Evolutionary conservation across 768 basidiomycete species (phyloP), one percentile per base, ranked within the genome.

Genomic region (Scleroderma bovista): DNA sequence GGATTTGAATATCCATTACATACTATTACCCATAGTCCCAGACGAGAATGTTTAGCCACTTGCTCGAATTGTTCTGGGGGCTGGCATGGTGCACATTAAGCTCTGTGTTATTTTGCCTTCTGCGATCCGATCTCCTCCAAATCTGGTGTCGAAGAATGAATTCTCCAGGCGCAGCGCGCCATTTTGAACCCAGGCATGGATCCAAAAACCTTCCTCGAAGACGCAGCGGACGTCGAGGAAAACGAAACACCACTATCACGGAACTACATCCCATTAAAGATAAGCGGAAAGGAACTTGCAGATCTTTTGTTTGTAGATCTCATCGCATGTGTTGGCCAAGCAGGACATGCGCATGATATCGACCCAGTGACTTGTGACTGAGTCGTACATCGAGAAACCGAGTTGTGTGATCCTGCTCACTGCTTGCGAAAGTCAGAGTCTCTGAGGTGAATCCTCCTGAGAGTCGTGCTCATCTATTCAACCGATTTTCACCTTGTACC

Each of bases 171-270:
- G 0, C 85, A 86, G 54, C 66, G 69, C 1, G 85, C 84, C 1
- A 80, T 87, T 22, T 69, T 87, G 6, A 84, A 84, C 48, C 85
- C 85, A 0, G n/a, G n/a, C n/a, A n/a, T n/a, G n/a, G 44, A 64
- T 3, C 13, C 40, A 0, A 45, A 44, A 2, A 44, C 1, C 1
- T 69, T 58, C 26, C 57, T 69, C 3, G 12, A 38, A 2, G 22
- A 53, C 32, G 15, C 8, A 8, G 15, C 7, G 32, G 32, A 7
- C 15, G 8, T 24, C 6, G 47, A 51, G 1, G 31, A 46, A 46
- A 49, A 49, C 3, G 38, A 46, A 13, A 53, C 53, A 4, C 37
- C 66, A 10, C 81, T 82, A 50, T 80, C 80, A 0, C 70, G 46
- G 4, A 78, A 80, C 49, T 75, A 65, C 37, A 74, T 82, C 9